Conservation (phyloP, 306 rosid genomes). For the Citrullus amarus region DNA sequence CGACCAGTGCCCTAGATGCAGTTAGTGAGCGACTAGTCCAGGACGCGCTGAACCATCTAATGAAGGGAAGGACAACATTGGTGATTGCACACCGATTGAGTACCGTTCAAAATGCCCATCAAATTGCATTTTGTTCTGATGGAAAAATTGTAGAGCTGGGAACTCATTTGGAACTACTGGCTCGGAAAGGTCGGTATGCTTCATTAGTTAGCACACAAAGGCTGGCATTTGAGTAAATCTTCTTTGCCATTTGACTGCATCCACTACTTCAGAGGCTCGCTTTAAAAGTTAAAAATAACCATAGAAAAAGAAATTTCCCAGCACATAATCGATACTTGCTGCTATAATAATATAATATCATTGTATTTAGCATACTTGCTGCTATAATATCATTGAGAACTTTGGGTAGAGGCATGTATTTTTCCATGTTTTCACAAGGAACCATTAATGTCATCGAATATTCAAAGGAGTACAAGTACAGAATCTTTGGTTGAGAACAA, state of each 20-base stretch:
- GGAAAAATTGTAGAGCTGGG: constrained; percentile 72
- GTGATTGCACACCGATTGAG: constrained; percentile 90
- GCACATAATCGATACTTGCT: neutral
- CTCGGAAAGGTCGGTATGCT: constrained; percentile 73
- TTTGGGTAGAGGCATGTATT: neutral
- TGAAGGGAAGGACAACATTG: constrained; percentile 83
- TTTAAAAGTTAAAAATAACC: neutral
- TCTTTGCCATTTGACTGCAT: neutral
- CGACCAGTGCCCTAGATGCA: constrained; percentile 86
- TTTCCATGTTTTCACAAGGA: neutral
- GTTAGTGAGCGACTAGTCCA: constrained; percentile 86
- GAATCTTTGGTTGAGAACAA: neutral
- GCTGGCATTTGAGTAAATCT: constrained; percentile 71
- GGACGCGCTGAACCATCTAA: constrained; percentile 61
- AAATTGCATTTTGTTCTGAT: constrained; percentile 63
- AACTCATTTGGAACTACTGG: constrained; percentile 62
- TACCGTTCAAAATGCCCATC: constrained; percentile 85
- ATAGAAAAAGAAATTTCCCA: too few relatives aligned
- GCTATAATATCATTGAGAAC: neutral
- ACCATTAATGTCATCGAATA: neutral
- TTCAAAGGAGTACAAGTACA: neutral
- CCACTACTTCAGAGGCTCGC: neutral
- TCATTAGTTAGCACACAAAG: constrained; percentile 77
- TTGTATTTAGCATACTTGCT: neutral
- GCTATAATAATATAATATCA: too few relatives aligned